Conservation (phyloP, 805 yeast species). For the Candida schatavii region DNA sequence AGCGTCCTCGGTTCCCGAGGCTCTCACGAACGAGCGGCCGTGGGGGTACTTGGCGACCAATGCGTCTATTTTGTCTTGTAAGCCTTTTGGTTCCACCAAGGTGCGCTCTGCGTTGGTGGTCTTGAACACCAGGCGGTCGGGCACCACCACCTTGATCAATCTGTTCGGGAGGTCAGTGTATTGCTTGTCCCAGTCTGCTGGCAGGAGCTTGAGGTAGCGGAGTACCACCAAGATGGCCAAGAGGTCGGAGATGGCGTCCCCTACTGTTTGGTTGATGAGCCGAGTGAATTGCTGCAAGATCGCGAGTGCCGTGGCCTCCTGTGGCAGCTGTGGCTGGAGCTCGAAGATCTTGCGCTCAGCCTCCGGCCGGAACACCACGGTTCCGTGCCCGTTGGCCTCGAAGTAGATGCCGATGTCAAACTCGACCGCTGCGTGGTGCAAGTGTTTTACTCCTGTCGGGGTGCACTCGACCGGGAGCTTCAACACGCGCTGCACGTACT, state of each 20-base stretch:
- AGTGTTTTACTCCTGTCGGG: slow-evolving; percentile 94
- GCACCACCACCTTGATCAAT: slow-evolving; percentile 76
- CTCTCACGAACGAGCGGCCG: slow-evolving; percentile 92
- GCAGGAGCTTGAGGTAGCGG: slow-evolving; percentile 52
- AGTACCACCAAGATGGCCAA: slow-evolving; percentile 70
- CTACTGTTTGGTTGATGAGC: slow-evolving; percentile 94
- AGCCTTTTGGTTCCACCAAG: slow-evolving; percentile 69
- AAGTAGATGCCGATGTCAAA: slow-evolving; percentile 93
- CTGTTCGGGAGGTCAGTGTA: slow-evolving; percentile 87
- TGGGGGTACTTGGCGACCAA: slow-evolving; percentile 50
- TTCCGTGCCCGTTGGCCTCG: slow-evolving; percentile 99
- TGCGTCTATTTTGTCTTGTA: slow-evolving; percentile 71
- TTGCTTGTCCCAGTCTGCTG: slow-evolving; percentile 69
- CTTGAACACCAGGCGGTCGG: slow-evolving; percentile 72
- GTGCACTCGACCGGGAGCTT: slow-evolving; percentile 82
- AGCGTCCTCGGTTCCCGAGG: slow-evolving; percentile 97
- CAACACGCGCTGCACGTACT: slow-evolving; percentile 58
- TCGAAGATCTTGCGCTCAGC: slow-evolving; percentile 35
- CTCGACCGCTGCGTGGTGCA: slow-evolving; percentile 85
- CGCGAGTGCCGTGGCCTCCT: slow-evolving; percentile 50
- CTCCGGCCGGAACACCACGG: slow-evolving; percentile 72
- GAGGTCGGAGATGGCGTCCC: slow-evolving; percentile 94
- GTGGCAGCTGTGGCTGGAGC: slow-evolving; percentile 24
- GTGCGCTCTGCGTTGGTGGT: slow-evolving; percentile 91
- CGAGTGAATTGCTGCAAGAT: slow-evolving; percentile 60